Evolutionary conservation across 176 grass and related monocot species (phyloP), one percentile per base, ranked within the genome.

Genomic region (Lolium perenne): DNA sequence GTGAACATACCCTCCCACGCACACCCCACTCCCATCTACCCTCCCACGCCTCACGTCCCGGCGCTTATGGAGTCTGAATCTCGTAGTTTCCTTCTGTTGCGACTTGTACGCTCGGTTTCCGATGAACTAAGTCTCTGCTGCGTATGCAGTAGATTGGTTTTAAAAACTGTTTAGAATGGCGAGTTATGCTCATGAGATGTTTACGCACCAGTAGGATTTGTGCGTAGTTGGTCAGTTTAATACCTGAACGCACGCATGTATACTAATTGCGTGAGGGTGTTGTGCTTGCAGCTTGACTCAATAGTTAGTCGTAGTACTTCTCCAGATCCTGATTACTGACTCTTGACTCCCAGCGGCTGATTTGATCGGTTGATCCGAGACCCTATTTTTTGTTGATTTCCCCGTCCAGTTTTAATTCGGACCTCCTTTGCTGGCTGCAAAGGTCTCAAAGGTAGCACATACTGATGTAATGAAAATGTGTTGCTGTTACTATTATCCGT

Each of bases 1-100:
- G 93, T 95, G 50, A 90, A 9, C 76, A 43, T 72, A 25, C 82
- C 81, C 77, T 10, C 22, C 2, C 17, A 1, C 61, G 21, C 10
- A 66, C 7, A 25, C 14, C 53, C 11, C 49, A 53, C 22, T 10
- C 69, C 61, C 1, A 4, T 67, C 38, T 58, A 5, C 15, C 38
- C 65, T 13, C 40, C 68, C 4, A 0, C 49, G 49, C 8, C 2
- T 12, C 50, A 8, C 38, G 49, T 38, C 9, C 16, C 25, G 6
- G 74, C 54, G 25, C 74, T 76, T 38, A 4, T 55, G 49, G 8
- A 20, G 74, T 55, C 74, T 76, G 16, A 76, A 55, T 76, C 49
- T 76, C 49, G 1, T 76, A 51, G 22, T 12, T 46, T 71, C 21
- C 17, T 40, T 23, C 22, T 81, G 8, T 21, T 20, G 43, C 9